Base-by-base conservation (phyloP, 1,284 basidiomycete species). In the Sporisorium exsertum region DNA sequence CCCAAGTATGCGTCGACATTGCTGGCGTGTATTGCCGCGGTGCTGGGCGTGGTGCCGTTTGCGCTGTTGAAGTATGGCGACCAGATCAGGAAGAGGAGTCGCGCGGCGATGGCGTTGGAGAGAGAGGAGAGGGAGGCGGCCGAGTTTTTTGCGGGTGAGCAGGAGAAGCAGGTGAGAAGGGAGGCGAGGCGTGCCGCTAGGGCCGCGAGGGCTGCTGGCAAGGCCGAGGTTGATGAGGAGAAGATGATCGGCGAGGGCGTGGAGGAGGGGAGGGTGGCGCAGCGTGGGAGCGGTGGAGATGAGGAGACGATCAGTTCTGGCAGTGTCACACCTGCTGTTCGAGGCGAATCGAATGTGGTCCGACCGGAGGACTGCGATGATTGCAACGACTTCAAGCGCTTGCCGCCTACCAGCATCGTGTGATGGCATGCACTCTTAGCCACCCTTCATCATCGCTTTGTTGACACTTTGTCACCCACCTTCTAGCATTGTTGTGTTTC, bases 1-100 rank as follows among this genome's bases (percentile, higher is more conserved):
- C 79, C 80, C 22, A 82, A 68, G 56, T 74, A 79, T 5, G 84
- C 84, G 6, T 79, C 81, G 4, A 79, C 82, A 18, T 55, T 85
- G 35, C 59, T 85, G 16, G 84, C 75, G 1, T 68, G 69, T 27
- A 75, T 85, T 22, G 80, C 77, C 4, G 50, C 60, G 9, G 27
- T 77, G 27, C 51, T 85, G 5, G 82, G 84, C 12, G 56, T 78
- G 3, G 67, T 81, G 4, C 84, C 84, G 0, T 85, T 85, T 42
- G 62, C 82, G 8, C 72, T 85, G 35, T 58, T 83, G 40, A 58
- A 52, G 26, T 84, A 70, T 45, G 84, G 84, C 6, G 76, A 66
- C n/a, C 56, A 49, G 2, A 83, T 85, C 22, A 58, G 84, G 7
- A 68, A 58, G 22, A 51, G 58, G 7, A 65, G 59, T 33, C 40